Evolutionary conservation across 139 green algal genomes (phyloP).

Genomic region (Closterium sp.): DNA sequence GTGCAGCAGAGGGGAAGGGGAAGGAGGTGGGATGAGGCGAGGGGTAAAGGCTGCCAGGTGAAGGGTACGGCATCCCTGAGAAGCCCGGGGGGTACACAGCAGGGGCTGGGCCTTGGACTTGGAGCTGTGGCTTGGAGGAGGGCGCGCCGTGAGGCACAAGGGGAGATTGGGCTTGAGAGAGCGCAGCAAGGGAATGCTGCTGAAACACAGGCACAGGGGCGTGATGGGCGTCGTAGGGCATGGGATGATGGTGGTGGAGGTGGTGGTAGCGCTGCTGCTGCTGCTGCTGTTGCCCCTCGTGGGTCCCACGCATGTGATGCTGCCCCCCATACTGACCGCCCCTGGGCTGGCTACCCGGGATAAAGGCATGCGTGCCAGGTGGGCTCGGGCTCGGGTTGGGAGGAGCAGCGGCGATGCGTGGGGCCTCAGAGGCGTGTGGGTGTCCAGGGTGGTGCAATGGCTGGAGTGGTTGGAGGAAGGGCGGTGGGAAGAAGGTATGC

Average conservation of each 20-base stretch:
- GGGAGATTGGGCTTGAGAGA: neutral
- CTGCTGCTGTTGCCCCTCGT: slow-evolving; percentile 1
- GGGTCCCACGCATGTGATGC: neutral
- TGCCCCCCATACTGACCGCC: neutral
- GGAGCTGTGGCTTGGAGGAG: too few relatives aligned
- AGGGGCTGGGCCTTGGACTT: neutral
- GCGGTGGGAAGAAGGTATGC: neutral
- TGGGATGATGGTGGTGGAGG: neutral
- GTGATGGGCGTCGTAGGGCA: neutral
- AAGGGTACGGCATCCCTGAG: neutral
- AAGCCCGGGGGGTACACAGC: too few relatives aligned
- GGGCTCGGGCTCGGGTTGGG: neutral
- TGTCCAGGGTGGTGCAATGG: too few relatives aligned
- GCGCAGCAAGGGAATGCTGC: neutral
- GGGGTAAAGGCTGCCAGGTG: neutral
- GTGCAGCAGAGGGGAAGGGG: neutral
- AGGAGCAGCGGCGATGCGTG: neutral
- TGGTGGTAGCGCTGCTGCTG: slow-evolving; percentile 3
- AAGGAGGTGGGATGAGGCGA: neutral
- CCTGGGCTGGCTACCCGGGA: too few relatives aligned
- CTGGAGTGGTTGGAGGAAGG: neutral
- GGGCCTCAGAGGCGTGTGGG: too few relatives aligned
- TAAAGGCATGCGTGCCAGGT: neutral
- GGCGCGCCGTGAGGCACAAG: neutral
- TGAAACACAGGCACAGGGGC: neutral